These are phyloP conservation scores for Lactifluus echinatus DNA, from an alignment of 768 basidiomycete genomes.

Conservation along the genomic window DNA sequence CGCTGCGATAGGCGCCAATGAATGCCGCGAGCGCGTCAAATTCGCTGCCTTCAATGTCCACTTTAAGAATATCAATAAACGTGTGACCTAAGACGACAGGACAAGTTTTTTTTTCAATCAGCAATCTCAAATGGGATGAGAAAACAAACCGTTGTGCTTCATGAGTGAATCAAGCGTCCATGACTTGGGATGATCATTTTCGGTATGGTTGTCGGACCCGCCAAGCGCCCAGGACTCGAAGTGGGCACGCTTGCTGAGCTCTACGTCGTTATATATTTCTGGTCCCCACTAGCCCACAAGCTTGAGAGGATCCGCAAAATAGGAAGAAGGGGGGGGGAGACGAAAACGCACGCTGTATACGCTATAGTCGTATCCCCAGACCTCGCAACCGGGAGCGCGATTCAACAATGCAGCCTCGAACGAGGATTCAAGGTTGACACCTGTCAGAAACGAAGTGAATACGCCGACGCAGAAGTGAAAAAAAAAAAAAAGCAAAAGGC, in stretches of 20 bases:
- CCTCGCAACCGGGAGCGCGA: conserved; percentile 31
- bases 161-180: conserved; percentile 59
- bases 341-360: conserved; percentile 27
- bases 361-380: conserved; percentile 36
- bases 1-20: conserved; percentile 29
- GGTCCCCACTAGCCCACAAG: conserved; percentile 32
- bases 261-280: conserved; percentile 29
- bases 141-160: conserved; percentile 45
- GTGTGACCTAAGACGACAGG: conserved; percentile 38
- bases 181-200: conserved; percentile 39
- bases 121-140: not conserved
- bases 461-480: conserved; percentile 27
- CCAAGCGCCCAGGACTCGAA: conserved; percentile 32
- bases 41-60: conserved; percentile 64
- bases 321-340: not conserved
- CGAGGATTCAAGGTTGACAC: conserved; percentile 41
- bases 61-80: conserved; percentile 63
- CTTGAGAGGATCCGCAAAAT: not conserved
- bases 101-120: no score
- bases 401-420: conserved; percentile 40
- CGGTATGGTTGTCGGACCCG: conserved; percentile 36
- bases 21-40: conserved; percentile 48
- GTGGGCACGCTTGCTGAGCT: conserved; percentile 32
- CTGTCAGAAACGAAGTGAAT: conserved; percentile 19
- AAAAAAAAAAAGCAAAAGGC: not conserved